Percentiles rank a stretch among this genome's conserved stretches.
Evolutionary conservation across 73 alveolate species (phyloP).

Genomic region (Uronychia setigera): DNA sequence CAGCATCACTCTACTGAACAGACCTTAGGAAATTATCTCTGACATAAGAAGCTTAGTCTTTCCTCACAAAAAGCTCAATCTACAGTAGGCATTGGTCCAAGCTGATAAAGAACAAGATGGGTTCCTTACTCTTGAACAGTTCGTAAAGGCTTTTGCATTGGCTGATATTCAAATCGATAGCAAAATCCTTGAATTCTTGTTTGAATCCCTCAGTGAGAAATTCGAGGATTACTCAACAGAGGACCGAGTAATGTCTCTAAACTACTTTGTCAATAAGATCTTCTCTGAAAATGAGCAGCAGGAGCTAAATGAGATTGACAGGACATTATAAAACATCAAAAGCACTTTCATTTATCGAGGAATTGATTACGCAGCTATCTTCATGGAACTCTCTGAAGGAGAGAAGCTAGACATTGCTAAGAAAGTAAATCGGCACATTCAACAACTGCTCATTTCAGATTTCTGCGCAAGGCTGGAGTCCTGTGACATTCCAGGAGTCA

Average conservation of each 20-base stretch:
- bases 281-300: slow-evolving; percentile 31
- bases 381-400: slow-evolving; percentile 5
- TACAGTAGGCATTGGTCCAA: slow-evolving; percentile 29
- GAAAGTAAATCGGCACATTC: slow-evolving; percentile 4
- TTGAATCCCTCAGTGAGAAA: slow-evolving; percentile 38
- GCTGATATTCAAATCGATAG: slow-evolving; percentile 26
- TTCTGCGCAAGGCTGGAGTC: slow-evolving; percentile 34
- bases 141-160: slow-evolving; percentile 37
- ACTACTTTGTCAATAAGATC: slow-evolving; percentile 47
- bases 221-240: slow-evolving; percentile 29
- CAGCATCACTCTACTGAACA: slow-evolving; percentile 27
- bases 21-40: slow-evolving; percentile 44
- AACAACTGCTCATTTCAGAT: slow-evolving; percentile 26
- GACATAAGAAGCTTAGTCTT: slow-evolving; percentile 31
- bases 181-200: slow-evolving; percentile 38
- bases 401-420: slow-evolving; percentile 1
- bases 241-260: slow-evolving; percentile 20
- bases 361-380: slow-evolving; percentile 20
- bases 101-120: slow-evolving; percentile 55
- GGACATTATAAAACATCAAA: slow-evolving; percentile 18
- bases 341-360: slow-evolving; percentile 51
- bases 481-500: slow-evolving; percentile 6
- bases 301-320: slow-evolving; percentile 38
- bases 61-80: slow-evolving; percentile 44
- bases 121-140: slow-evolving; percentile 29